Evolutionary conservation across 306 rosid genomes (phyloP).

Genomic region (Mimosa bimucronata): DNA sequence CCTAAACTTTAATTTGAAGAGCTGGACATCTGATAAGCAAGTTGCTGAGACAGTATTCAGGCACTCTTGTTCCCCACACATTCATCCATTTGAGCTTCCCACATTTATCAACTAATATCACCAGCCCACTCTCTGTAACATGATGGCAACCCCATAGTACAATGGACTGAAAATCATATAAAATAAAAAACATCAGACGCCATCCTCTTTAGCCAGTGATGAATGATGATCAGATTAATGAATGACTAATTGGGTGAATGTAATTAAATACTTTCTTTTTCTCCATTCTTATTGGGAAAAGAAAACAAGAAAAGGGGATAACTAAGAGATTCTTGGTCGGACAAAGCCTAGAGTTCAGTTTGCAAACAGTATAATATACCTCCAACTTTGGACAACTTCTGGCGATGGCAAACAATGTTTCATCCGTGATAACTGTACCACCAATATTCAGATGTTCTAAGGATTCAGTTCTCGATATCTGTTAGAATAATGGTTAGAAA

Average conservation of each 20-base stretch:
- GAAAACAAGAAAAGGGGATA: not conserved
- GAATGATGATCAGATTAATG: too few relatives aligned
- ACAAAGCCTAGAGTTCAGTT: constrained; percentile 5
- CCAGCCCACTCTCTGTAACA: constrained; percentile 77
- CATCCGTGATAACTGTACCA: constrained; percentile 88
- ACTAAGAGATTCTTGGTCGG: not conserved
- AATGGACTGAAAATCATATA: constrained; percentile 54
- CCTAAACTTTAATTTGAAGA: constrained; percentile 65
- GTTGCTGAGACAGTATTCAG: constrained; percentile 61
- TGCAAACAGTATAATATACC: constrained; percentile 46
- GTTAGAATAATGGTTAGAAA: constrained; percentile 29
- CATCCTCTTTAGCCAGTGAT: constrained; percentile 9
- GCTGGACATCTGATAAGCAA: constrained; percentile 60
- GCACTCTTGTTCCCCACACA: constrained; percentile 89
- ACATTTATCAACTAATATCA: constrained; percentile 69
- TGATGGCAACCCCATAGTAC: constrained; percentile 95
- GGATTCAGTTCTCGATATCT: constrained; percentile 79
- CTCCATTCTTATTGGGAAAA: not conserved
- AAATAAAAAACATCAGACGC: not conserved
- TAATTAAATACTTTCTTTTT: not conserved
- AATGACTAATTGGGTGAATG: not conserved
- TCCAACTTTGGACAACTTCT: constrained; percentile 73
- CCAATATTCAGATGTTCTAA: constrained; percentile 83
- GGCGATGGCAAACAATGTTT: constrained; percentile 72
- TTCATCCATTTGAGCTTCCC: constrained; percentile 75